Evolutionary conservation across 257 asterid species (phyloP).

Genomic region (Fraxinus americana): DNA sequence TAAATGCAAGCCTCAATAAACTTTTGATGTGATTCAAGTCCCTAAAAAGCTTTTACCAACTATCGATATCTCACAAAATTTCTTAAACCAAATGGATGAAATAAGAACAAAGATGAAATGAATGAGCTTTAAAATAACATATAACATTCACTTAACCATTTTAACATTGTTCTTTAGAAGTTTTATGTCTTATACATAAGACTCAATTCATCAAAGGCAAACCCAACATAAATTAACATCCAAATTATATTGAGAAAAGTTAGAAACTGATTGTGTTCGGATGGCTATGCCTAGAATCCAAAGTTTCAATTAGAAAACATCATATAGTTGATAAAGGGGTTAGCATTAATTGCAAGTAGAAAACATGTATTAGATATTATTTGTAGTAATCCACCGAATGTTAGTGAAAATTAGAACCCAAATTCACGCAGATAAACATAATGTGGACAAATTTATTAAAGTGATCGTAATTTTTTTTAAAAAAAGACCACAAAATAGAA

Average conservation of each 20-base stretch:
- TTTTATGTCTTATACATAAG: background rate
- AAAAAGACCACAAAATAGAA: background rate
- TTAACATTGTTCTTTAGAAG: background rate
- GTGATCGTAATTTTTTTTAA: conserved; percentile 11
- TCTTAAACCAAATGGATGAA: background rate
- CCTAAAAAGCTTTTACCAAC: background rate
- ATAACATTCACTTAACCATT: background rate
- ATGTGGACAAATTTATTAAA: background rate
- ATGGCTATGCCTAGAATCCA: background rate
- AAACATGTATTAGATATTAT: background rate
- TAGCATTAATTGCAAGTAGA: background rate
- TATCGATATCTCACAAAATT: background rate
- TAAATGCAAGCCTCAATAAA: conserved; percentile 13
- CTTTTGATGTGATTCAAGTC: background rate
- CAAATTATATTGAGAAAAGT: background rate
- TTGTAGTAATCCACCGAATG: background rate
- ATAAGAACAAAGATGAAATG: background rate
- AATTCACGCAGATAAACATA: background rate
- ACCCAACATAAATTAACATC: background rate
- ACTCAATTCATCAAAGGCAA: background rate
- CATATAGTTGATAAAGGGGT: background rate
- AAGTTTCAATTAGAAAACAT: background rate
- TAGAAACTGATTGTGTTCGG: background rate
- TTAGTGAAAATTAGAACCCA: background rate
- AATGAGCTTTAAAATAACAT: background rate